Evolutionary conservation across 78 protist species (phyloP).

Genomic region (Dictyostelium purpureum): DNA sequence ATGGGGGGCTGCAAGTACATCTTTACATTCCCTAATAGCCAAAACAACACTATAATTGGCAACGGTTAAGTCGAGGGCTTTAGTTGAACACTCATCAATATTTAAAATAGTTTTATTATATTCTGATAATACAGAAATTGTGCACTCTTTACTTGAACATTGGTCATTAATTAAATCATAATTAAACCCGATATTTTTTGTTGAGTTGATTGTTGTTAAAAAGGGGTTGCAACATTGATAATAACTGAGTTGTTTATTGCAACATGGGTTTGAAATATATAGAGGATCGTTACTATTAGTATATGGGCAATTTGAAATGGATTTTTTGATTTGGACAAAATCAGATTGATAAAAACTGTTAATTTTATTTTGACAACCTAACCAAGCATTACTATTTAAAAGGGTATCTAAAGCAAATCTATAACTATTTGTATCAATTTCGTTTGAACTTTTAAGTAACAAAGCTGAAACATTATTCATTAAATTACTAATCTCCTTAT

Average conservation of each 20-base stretch:
- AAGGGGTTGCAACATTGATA: background rate
- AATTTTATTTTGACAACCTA: background rate
- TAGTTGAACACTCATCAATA: background rate
- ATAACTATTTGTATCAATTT: background rate
- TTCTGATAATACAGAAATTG: background rate
- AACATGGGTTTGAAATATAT: background rate
- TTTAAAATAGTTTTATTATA: background rate
- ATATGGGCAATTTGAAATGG: background rate
- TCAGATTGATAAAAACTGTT: background rate
- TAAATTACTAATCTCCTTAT: background rate
- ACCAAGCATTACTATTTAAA: background rate
- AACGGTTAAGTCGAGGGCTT: background rate
- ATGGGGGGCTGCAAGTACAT: background rate
- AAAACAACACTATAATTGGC: background rate
- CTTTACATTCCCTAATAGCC: background rate
- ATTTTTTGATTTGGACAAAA: background rate
- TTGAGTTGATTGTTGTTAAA: background rate
- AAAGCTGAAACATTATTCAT: background rate
- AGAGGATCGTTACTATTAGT: background rate
- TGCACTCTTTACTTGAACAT: background rate
- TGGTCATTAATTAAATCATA: background rate
- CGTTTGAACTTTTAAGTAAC: background rate
- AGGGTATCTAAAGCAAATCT: background rate
- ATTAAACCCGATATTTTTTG: background rate
- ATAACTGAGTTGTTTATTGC: background rate